Percentiles rank a stretch among this genome's conserved stretches.
Evolutionary conservation across 1,284 basidiomycete species (phyloP).

Genomic region (Cryptococcus sp.): DNA sequence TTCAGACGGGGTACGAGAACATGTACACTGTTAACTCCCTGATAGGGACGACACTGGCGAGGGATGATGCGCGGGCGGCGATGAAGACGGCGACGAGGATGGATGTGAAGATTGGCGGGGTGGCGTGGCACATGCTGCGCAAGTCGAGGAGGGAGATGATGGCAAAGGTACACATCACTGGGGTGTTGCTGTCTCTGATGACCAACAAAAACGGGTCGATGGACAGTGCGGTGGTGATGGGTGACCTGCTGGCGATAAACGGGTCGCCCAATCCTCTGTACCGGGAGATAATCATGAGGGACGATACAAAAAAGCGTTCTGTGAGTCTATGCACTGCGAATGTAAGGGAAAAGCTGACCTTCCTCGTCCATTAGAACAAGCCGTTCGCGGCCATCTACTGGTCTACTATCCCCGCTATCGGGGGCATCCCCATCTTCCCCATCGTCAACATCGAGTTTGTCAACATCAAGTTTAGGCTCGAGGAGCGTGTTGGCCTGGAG

Average conservation of each 20-base stretch:
- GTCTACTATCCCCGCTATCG: conserved; percentile 82
- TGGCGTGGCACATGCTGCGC: conserved; percentile 87
- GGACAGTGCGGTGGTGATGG: conserved; percentile 71
- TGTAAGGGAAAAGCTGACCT: background rate
- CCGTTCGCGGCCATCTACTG: conserved; percentile 51
- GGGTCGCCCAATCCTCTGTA: conserved; percentile 79
- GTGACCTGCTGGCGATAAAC: conserved; percentile 79
- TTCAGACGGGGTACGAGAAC: conserved; percentile 71
- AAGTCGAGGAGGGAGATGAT: conserved; percentile 67
- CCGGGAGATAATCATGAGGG: conserved; percentile 80
- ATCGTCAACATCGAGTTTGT: conserved; percentile 59
- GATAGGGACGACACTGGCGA: conserved; percentile 68
- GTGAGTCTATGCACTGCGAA: conserved; percentile 2
- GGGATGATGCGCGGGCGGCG: conserved; percentile 65
- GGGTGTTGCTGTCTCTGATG: conserved; percentile 78
- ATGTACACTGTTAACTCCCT: conserved; percentile 85
- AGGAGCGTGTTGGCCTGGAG: conserved; percentile 72
- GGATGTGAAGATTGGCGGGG: conserved; percentile 76
- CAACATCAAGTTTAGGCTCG: conserved; percentile 81
- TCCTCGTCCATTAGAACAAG: conserved; percentile 14
- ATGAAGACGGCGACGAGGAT: conserved; percentile 75
- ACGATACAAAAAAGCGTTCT: conserved; percentile 52
- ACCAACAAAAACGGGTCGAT: conserved; percentile 86
- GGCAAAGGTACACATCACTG: conserved; percentile 78
- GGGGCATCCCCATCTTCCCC: conserved; percentile 87